Base-by-base conservation (phyloP, 1,284 basidiomycete species). In the Filobasidium uniguttulatum region DNA sequence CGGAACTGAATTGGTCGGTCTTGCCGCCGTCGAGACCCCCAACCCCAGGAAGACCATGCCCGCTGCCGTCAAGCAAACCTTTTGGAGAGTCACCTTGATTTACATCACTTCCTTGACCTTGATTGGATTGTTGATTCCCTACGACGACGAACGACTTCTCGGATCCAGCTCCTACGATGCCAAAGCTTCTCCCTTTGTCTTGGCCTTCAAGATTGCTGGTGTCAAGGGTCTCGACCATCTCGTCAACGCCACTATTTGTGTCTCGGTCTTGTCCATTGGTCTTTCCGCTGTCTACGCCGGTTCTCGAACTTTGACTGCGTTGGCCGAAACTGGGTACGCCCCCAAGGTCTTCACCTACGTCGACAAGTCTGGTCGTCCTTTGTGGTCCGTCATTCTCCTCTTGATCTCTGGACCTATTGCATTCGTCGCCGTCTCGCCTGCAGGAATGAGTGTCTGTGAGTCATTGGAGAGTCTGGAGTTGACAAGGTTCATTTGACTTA, bases 1-100 rank as follows among this genome's bases (percentile, higher is more conserved):
- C 55, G 77, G 79, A 44, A 87, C 85, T 8, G 88, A 91, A 66
- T 83, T 90, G 55, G 83, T 90, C 36, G 86, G 85, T 31, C 80
- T 89, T 67, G 75, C 86, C 49, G 85, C 85, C 31, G 82, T 80
- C 30, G 85, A 87, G 59, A 73, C 73, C 3, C 63, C 64, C 50
- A 70, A 73, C 61, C 71, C 72, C 7, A 61, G 71, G 48, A 70
- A 69, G 57, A 65, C 67, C 37, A 63, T 75, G 44, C 73, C 73
- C 7, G 64, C 63, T 41, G 74, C 74, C 36, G 68, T 71, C 62
- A 73, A 74, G 64, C 58, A 58, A 44, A 62, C 62, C n/a, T 60
- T 62, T 56, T 60, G 57, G 59, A 72, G 73, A 56, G 69, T 75
- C 53, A 66, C 70, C 49, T 45, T 75, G 52, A 71, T 75, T 64